Evolutionary conservation across 805 yeast genomes (phyloP).

Genomic region (Pichia gijzeniarum): DNA sequence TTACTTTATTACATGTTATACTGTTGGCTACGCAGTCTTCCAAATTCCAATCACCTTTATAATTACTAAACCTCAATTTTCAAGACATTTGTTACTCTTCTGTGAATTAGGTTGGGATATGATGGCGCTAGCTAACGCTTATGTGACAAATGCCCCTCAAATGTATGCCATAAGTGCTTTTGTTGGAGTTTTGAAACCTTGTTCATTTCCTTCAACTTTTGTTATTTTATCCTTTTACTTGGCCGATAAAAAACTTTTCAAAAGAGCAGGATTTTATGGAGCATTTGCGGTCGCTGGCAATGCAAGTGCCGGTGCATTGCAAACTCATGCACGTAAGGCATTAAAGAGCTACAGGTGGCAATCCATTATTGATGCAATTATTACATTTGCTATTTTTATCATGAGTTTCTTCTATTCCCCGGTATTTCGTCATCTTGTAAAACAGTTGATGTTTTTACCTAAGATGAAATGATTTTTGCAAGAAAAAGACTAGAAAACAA

Average conservation of each 20-base stretch:
- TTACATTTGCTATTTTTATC: slow-evolving; percentile 52
- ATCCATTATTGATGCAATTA: slow-evolving; percentile 57
- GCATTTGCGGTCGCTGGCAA: slow-evolving; percentile 32
- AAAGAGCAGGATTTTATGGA: slow-evolving; percentile 18
- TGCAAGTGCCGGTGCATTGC: slow-evolving; percentile 56
- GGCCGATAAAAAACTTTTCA: slow-evolving; percentile 15
- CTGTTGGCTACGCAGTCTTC: slow-evolving; percentile 50
- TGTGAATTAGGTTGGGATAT: slow-evolving; percentile 44
- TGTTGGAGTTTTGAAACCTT: slow-evolving; percentile 55
- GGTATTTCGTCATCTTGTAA: slow-evolving; percentile 35
- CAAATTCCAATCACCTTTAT: slow-evolving; percentile 54
- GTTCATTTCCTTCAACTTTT: slow-evolving; percentile 57
- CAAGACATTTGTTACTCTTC: slow-evolving; percentile 40
- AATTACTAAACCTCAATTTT: slow-evolving; percentile 42
- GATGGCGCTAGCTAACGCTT: slow-evolving; percentile 33
- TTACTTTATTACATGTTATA: slow-evolving; percentile 23
- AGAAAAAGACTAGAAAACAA: slow-evolving; percentile 37
- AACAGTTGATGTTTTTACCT: slow-evolving; percentile 34
- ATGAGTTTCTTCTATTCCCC: slow-evolving; percentile 54
- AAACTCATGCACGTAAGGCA: slow-evolving; percentile 44
- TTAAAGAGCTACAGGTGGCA: slow-evolving; percentile 70
- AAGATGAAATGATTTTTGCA: slow-evolving; percentile 39
- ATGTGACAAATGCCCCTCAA: slow-evolving; percentile 37
- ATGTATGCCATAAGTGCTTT: slow-evolving; percentile 54
- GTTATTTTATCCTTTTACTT: slow-evolving; percentile 27